Percentiles rank a stretch among this genome's conserved stretches.
Conservation (phyloP, 2,329 filamentous ascomycete species). For the Parastagonospora avenae region DNA sequence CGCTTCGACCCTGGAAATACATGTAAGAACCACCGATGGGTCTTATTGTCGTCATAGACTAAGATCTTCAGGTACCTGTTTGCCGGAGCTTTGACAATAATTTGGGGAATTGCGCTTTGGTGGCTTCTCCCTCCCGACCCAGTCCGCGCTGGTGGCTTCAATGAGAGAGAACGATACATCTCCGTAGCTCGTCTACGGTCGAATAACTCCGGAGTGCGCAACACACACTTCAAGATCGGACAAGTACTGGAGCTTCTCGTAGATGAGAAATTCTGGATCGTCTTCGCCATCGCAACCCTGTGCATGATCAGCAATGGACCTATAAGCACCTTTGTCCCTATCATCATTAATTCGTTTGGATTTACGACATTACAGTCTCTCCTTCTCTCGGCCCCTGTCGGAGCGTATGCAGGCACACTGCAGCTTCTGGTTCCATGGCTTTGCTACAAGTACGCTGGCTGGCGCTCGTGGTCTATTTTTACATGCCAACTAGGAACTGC, state of each 20-base stretch:
- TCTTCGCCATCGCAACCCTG: conserved; percentile 32
- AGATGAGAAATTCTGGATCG: conserved; percentile 62
- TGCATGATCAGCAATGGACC: conserved; percentile 42
- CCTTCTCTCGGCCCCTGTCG: conserved; percentile 30
- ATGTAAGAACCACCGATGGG: conserved; percentile 24
- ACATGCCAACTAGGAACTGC: conserved; percentile 46
- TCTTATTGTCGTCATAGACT: too few relatives aligned
- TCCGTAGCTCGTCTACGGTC: conserved; percentile 72
- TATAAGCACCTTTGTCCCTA: conserved; percentile 35
- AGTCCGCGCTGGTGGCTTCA: conserved; percentile 45
- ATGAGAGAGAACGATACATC: conserved; percentile 45
- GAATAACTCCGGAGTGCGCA: conserved; percentile 76
- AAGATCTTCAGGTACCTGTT: conserved; percentile 13
- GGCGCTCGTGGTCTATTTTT: conserved; percentile 39
- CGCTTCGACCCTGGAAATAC: conserved; percentile 33
- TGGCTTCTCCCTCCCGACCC: conserved; percentile 51
- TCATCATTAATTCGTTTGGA: conserved; percentile 38
- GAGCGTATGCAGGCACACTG: conserved; percentile 30
- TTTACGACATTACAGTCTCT: conserved; percentile 34
- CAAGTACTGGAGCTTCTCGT: conserved; percentile 65
- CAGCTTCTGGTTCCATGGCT: conserved; percentile 29
- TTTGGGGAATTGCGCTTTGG: conserved; percentile 39
- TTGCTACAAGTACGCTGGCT: conserved; percentile 26
- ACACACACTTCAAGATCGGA: conserved; percentile 67
- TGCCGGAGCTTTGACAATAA: conserved; percentile 31